Base-by-base conservation (phyloP, 208 protist genomes). In the Blastocrithidia nonstop region DNA sequence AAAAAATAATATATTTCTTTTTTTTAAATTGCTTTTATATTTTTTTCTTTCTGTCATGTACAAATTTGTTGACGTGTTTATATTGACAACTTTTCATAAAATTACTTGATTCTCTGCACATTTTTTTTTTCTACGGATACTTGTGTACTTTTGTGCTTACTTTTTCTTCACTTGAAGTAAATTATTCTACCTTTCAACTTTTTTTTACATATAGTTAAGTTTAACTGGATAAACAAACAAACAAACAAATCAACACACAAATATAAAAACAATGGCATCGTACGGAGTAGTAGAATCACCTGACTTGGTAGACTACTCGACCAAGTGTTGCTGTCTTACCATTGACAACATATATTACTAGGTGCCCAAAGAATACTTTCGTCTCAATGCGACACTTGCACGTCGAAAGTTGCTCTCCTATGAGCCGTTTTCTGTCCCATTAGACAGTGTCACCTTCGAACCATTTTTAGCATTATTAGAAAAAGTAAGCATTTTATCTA, bases 291-390 rank as follows among this genome's bases (percentile, higher is more conserved):
- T 77, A 9, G 71, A 82, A 38, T 66, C 60, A 49, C 74, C 71
- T 6, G 72, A 76, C n/a, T 71, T 32, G 1, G 80, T 89, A 45
- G 74, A 89, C 45, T 89, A 84, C 62, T 71, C 51, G 36, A 72
- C 62, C 1, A 82, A 85, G 41, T 89, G 75, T 54, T 85, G 80
- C 50, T 83, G 71, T 43, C 42, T 68, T 47, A 89, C 80, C 4
- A 84, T 75, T 2, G 74, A 89, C 58, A 62, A 66, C 29, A 45
- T 66, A 11, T 89, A 66, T 56, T 84, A 71, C 40, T 54, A 71
- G 16, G 71, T 80, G 13, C 80, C 80, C 7, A 89, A 85, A 50
- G 74, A 89, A 28, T 89, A 67, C 39, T 84, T 89, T 23, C 54
- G 58, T 25, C 64, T 71, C 6, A 61, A 89, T 57, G 54, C 61